These are phyloP conservation scores for Magnaporthiopsis rhizophila DNA, from an alignment of 2,329 filamentous ascomycete genomes.

Conservation along the genomic window DNA sequence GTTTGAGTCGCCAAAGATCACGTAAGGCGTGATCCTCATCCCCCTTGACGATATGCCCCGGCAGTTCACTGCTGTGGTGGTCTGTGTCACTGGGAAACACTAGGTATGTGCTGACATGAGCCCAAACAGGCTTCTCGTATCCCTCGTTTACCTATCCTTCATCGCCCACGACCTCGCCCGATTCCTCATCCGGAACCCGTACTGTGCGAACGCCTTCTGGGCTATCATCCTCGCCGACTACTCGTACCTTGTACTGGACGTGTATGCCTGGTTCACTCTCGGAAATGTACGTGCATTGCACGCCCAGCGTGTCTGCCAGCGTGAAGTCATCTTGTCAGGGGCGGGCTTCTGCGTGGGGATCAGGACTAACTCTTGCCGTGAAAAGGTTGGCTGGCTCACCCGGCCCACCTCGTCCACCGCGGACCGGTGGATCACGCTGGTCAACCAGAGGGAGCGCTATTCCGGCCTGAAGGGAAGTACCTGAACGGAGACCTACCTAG, in stretches of 20 bases:
- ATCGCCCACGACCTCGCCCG: slow-evolving; percentile 2
- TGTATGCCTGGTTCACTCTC: slow-evolving; percentile 15
- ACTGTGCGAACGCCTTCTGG: slow-evolving; percentile 13
- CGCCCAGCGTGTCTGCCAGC: too few species aligned
- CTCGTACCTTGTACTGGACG: slow-evolving; percentile 15
- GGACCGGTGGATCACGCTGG: not conserved
- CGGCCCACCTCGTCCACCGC: not conserved
- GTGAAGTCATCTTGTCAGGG: too few species aligned
- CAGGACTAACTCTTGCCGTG: not conserved
- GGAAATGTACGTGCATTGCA: not conserved
- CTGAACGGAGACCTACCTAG: too few species aligned
- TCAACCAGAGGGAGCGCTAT: not conserved
- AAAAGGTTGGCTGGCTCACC: not conserved
- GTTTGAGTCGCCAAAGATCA: too few species aligned
- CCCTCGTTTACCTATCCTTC: not conserved
- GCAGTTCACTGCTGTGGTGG: too few species aligned
- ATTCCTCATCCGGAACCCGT: slow-evolving; percentile 14
- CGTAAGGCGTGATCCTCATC: too few species aligned
- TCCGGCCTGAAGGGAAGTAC: not conserved
- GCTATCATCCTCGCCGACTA: slow-evolving; percentile 15
- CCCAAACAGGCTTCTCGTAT: not conserved
- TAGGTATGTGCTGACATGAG: not conserved
- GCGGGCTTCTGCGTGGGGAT: not conserved
- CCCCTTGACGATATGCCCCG: too few species aligned
- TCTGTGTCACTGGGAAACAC: too few species aligned